Conservation (phyloP, 164 flowering plant species). For the Vitis cinerea region DNA sequence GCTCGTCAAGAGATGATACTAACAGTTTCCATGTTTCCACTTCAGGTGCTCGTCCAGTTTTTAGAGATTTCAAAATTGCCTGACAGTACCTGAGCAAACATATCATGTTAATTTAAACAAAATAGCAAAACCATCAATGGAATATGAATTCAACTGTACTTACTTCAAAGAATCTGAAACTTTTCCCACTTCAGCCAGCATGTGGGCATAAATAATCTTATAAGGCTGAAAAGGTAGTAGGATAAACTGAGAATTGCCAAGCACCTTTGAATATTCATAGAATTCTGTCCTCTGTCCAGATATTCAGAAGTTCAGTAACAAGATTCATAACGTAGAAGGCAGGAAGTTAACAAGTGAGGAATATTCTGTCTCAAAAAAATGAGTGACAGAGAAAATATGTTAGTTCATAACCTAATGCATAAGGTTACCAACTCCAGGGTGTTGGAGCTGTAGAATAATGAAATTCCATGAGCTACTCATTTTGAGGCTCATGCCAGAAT, state of each 20-base stretch:
- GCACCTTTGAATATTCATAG: conserved; percentile 66
- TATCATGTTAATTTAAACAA: conserved; percentile 2
- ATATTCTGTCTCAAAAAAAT: neutral
- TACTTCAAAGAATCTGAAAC: conserved; percentile 69
- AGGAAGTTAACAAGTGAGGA: neutral
- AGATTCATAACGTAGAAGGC: neutral
- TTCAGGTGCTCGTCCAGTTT: conserved; percentile 67
- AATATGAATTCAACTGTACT: conserved; percentile 7
- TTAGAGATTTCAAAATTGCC: conserved; percentile 51
- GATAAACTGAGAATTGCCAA: conserved; percentile 72
- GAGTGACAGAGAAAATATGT: neutral
- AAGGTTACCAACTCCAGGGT: neutral
- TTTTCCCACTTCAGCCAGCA: conserved; percentile 81
- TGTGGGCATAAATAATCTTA: conserved; percentile 72
- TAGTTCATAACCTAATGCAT: neutral
- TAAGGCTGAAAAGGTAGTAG: conserved; percentile 75
- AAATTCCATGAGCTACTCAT: neutral
- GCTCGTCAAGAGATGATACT: conserved; percentile 64
- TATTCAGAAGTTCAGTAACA: conserved; percentile 8
- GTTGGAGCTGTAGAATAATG: neutral
- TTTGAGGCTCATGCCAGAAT: neutral
- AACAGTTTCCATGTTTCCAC: conserved; percentile 53
- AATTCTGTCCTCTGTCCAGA: conserved; percentile 70
- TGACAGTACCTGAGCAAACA: conserved; percentile 60
- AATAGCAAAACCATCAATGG: neutral